phyloP scores from a whole-genome alignment of 345 rosid species.

The Arabidopsis suecica region DNA sequence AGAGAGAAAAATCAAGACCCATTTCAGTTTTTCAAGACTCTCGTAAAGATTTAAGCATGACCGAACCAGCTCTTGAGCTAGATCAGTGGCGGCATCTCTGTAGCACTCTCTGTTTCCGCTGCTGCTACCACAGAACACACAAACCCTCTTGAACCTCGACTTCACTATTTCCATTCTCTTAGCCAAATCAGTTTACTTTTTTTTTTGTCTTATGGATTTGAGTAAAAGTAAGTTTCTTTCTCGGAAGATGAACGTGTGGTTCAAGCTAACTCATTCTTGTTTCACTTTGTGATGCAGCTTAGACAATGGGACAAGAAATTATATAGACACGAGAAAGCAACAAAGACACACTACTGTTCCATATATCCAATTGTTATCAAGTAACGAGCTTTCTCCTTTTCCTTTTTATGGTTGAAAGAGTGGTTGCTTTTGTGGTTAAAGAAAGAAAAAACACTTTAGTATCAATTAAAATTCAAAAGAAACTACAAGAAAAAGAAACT shows the following conservation, averaged over 20 bases:
- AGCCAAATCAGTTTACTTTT: slow-evolving; percentile 14
- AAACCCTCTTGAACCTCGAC: slow-evolving; percentile 79
- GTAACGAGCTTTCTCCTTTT: slow-evolving; percentile 37
- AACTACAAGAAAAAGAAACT: not conserved
- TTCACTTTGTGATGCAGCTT: slow-evolving; percentile 45
- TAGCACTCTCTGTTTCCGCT: slow-evolving; percentile 82
- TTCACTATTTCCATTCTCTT: slow-evolving; percentile 39
- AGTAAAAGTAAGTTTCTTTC: slow-evolving; percentile 7
- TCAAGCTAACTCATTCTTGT: slow-evolving; percentile 43
- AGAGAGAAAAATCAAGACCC: slow-evolving; percentile 4
- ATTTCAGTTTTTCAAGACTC: slow-evolving; percentile 17
- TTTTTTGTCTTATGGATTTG: slow-evolving; percentile 4
- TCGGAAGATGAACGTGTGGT: slow-evolving; percentile 32
- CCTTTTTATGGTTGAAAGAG: slow-evolving; percentile 36
- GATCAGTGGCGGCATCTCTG: slow-evolving; percentile 77
- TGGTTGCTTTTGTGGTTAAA: slow-evolving; percentile 21
- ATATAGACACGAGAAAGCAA: slow-evolving; percentile 41
- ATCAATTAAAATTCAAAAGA: slow-evolving; percentile 12
- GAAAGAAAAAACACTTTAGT: not conserved
- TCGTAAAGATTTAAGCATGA: not conserved
- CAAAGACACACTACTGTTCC: slow-evolving; percentile 40
- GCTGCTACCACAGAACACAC: slow-evolving; percentile 89
- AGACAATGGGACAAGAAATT: slow-evolving; percentile 38
- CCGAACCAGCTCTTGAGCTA: slow-evolving; percentile 78
- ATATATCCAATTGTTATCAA: slow-evolving; percentile 32